phyloP scores from a whole-genome alignment of 805 yeast genomes.

The Wickerhamomyces bisporus region DNA sequence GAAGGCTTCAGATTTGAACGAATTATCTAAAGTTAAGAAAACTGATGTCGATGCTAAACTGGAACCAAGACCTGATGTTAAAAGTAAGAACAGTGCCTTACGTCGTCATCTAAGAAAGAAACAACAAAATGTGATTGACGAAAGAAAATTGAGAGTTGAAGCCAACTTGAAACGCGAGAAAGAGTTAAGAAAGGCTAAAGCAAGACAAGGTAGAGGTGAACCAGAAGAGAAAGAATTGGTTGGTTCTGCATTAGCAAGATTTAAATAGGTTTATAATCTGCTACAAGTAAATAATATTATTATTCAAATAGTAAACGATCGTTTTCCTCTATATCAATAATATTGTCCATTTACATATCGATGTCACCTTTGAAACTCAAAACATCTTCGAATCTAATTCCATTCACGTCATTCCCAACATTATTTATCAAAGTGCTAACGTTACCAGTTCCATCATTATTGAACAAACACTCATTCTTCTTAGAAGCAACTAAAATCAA shows the following conservation, averaged over 20 bases:
- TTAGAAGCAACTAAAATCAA: slow-evolving; percentile 73
- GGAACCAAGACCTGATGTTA: slow-evolving; percentile 52
- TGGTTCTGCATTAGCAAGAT: slow-evolving; percentile 37
- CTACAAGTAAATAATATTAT: background rate
- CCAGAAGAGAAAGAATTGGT: slow-evolving; percentile 42
- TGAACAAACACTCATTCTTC: slow-evolving; percentile 26
- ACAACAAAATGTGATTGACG: slow-evolving; percentile 79
- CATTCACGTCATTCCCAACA: slow-evolving; percentile 43
- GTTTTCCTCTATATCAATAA: too few species aligned
- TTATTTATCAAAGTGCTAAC: slow-evolving; percentile 6
- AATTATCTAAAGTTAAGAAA: slow-evolving; percentile 30
- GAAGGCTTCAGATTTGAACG: slow-evolving; percentile 52
- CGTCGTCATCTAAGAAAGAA: slow-evolving; percentile 79
- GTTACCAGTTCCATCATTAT: slow-evolving; percentile 7
- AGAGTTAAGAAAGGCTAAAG: slow-evolving; percentile 51
- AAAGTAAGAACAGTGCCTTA: slow-evolving; percentile 78
- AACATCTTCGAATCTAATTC: slow-evolving; percentile 57
- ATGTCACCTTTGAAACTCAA: slow-evolving; percentile 63
- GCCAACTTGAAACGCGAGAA: slow-evolving; percentile 72
- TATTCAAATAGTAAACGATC: too few species aligned
- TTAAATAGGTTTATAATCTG: slow-evolving; percentile 15
- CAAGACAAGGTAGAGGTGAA: slow-evolving; percentile 41
- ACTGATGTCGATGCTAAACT: slow-evolving; percentile 41
- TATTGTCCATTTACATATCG: slow-evolving; percentile 34
- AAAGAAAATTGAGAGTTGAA: slow-evolving; percentile 74